Base-by-base conservation (phyloP, 805 yeast genomes). In the Candida ulmi region DNA sequence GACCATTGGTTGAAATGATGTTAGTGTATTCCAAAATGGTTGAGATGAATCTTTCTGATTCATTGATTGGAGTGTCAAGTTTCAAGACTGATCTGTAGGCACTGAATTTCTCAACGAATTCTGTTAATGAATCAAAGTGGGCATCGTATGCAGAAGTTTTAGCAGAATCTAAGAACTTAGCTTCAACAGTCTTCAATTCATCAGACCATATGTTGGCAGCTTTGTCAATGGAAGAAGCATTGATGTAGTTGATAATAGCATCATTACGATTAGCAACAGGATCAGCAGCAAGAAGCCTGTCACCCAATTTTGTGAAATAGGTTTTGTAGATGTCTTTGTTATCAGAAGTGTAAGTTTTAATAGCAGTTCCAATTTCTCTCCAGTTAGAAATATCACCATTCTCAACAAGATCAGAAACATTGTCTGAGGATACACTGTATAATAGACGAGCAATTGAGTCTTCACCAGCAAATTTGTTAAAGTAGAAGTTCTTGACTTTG, bases 1-100 rank as follows among this genome's bases (percentile, higher is more conserved):
- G 79, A 21, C 97, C 98, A 55, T 73, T 79, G 21, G 88, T 78
- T 4, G 95, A 83, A 41, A 88, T 79, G 43, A 83, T 67, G 48
- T 77, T 80, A 34, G 95, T 80, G 60, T 84, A 93, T 61, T 93
- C 98, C 47, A 87, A 69, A 45, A 86, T 78, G 3, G 82, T 80
- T 29, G 66, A 43, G 37, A 68, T 54, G 26, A 69, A 47, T 46
- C 58, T 47, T 46, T 64, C 61, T 36, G 43, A 29, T 27, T 52
- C 56, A 18, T 43, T 26, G 19, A 52, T 40, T 30, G 55, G 51
- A 0, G 59, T 54, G 25, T 57, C 60, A 29, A 42, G 50, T 35
- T 64, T 64, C 27, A 72, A 56, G 31, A 73, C 67, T 23, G 82
- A 68, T 52, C 83, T 72, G 60, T 80, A 88, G 19, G 85, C 82